Evolutionary conservation across 2,329 filamentous ascomycete genomes (phyloP).

Genomic region (Colletotrichum liaoningense): DNA sequence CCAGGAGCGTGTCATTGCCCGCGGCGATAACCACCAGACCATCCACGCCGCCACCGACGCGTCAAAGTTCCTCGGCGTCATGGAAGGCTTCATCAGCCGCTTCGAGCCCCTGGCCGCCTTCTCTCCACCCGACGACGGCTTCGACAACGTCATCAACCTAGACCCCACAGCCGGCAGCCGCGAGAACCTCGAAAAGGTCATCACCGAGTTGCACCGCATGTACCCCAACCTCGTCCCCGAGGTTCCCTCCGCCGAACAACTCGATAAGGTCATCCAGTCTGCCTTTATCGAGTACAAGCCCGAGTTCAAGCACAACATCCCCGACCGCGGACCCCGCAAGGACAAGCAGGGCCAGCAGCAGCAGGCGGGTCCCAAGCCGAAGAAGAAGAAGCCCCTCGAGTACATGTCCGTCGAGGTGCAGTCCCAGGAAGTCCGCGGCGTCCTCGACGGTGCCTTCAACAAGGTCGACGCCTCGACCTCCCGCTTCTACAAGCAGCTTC

Average conservation of each 20-base stretch:
- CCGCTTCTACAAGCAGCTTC: slow-evolving; percentile 81
- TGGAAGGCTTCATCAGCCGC: slow-evolving; percentile 91
- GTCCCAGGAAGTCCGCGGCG: slow-evolving; percentile 54
- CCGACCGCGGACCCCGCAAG: slow-evolving; percentile 62
- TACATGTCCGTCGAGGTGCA: slow-evolving; percentile 66
- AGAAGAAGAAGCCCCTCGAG: slow-evolving; percentile 63
- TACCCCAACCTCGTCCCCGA: slow-evolving; percentile 82
- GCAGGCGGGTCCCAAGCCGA: slow-evolving; percentile 40
- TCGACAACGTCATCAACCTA: slow-evolving; percentile 87
- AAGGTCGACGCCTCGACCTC: slow-evolving; percentile 54
- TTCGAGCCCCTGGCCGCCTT: slow-evolving; percentile 82
- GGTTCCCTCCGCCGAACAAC: slow-evolving; percentile 77
- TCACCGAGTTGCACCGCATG: slow-evolving; percentile 76
- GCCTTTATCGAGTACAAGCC: slow-evolving; percentile 84
- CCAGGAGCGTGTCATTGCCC: slow-evolving; percentile 80
- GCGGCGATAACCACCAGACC: slow-evolving; percentile 97
- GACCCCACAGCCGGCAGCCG: slow-evolving; percentile 83
- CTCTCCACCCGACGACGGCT: slow-evolving; percentile 79
- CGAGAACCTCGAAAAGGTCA: slow-evolving; percentile 84
- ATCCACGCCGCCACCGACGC: slow-evolving; percentile 85
- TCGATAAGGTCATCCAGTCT: slow-evolving; percentile 82
- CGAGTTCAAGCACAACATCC: slow-evolving; percentile 79
- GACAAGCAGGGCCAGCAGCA: slow-evolving; percentile 24
- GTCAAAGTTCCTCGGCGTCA: slow-evolving; percentile 85
- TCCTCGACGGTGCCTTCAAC: slow-evolving; percentile 79